These are phyloP conservation scores for Dendrothele bispora DNA, from an alignment of 768 basidiomycete species.

Conservation along the genomic window DNA sequence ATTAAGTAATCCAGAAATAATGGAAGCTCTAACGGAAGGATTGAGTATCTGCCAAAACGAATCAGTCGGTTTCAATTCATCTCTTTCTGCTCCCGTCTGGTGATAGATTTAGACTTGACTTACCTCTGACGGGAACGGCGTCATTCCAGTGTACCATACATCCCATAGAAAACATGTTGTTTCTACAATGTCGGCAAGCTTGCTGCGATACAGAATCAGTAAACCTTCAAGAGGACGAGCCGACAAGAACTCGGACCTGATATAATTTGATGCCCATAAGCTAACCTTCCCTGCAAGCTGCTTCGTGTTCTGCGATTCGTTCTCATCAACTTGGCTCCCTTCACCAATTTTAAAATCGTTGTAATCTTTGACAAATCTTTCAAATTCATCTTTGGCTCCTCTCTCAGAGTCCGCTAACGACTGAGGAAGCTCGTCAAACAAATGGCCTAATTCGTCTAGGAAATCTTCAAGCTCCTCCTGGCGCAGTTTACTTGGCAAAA, in stretches of 20 bases:
- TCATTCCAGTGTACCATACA: constrained; percentile 69
- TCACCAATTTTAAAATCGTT: background rate
- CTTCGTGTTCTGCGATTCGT: constrained; percentile 13
- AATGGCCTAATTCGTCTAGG: background rate
- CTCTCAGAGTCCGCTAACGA: background rate
- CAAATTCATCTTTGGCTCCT: background rate
- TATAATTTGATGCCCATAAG: constrained; percentile 50
- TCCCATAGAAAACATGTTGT: constrained; percentile 60
- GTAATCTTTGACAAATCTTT: background rate
- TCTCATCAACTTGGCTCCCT: background rate
- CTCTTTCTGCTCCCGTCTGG: background rate
- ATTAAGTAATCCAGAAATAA: constrained; percentile 60
- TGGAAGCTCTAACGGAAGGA: constrained; percentile 62
- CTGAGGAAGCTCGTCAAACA: background rate
- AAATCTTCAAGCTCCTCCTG: background rate
- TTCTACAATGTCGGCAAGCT: constrained; percentile 46
- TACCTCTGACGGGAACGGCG: constrained; percentile 71
- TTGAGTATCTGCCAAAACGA: constrained; percentile 55
- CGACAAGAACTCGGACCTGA: constrained; percentile 40
- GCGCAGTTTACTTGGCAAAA: no score
- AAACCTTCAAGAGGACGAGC: background rate
- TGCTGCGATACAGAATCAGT: constrained; percentile 28
- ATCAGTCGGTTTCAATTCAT: background rate
- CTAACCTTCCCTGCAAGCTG: constrained; percentile 33
- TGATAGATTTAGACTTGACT: constrained; percentile 8